Conservation (phyloP, 805 yeast species). For the Barnettozyma californica region DNA sequence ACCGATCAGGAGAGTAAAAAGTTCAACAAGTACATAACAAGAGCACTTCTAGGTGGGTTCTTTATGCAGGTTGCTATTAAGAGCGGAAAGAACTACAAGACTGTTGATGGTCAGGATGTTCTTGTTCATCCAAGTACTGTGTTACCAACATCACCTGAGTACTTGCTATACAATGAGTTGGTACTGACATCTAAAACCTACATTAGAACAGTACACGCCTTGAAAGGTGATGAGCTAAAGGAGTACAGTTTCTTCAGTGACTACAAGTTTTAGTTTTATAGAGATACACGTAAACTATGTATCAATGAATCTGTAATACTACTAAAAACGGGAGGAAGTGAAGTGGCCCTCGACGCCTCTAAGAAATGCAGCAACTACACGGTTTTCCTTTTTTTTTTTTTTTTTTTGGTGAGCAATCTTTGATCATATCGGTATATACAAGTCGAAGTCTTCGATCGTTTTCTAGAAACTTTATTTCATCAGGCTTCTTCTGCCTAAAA, state of each 20-base stretch:
- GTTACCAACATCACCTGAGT: slow-evolving; percentile 81
- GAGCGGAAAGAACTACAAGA: slow-evolving; percentile 81
- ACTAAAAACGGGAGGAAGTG: no score
- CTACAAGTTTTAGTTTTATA: slow-evolving; percentile 19
- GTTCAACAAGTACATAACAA: slow-evolving; percentile 75
- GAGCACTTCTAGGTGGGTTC: slow-evolving; percentile 87
- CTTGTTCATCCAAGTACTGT: slow-evolving; percentile 91
- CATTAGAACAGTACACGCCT: slow-evolving; percentile 86
- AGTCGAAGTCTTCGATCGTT: no score
- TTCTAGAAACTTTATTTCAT: no score
- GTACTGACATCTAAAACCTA: slow-evolving; percentile 91
- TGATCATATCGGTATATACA: no score
- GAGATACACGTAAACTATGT: neutral
- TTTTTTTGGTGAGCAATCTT: no score
- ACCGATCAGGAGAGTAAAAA: slow-evolving; percentile 61
- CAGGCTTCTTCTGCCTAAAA: no score
- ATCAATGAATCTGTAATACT: no score
- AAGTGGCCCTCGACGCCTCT: no score
- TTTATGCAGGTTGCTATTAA: slow-evolving; percentile 98
- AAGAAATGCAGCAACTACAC: no score
- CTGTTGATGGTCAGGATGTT: slow-evolving; percentile 95
- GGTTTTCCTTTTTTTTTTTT: no score
- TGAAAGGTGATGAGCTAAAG: slow-evolving; percentile 72
- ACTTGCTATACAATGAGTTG: slow-evolving; percentile 93
- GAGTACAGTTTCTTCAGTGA: slow-evolving; percentile 27